Percentiles rank a stretch among this genome's conserved stretches.
These are phyloP conservation scores for Letharia lupina DNA, from an alignment of 495 filamentous ascomycete species.

Conservation along the genomic window DNA sequence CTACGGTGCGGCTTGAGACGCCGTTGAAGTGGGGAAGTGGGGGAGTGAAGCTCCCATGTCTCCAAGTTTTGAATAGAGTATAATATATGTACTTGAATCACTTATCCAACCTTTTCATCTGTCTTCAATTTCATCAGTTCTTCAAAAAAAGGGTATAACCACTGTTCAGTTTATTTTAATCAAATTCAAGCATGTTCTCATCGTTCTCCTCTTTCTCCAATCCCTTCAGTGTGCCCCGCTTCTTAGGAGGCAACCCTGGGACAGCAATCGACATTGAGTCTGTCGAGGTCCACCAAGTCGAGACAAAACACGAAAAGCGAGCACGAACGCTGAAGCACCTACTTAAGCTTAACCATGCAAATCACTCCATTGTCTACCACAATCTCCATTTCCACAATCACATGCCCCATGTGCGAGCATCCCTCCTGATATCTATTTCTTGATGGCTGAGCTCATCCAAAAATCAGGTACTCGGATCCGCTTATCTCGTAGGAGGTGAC, in stretches of 20 bases:
- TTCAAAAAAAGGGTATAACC: neutral
- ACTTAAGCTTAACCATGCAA: conserved; percentile 82
- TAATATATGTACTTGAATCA: neutral
- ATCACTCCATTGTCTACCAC: conserved; percentile 75
- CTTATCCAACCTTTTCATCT: neutral
- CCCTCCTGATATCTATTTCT: neutral
- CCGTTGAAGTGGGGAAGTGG: neutral
- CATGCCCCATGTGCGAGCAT: conserved; percentile 58
- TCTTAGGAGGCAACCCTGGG: conserved; percentile 21
- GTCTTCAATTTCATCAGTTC: neutral
- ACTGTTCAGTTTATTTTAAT: neutral
- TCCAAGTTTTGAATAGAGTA: neutral
- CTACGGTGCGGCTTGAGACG: neutral
- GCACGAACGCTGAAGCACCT: conserved; percentile 82
- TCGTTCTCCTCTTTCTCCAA: conserved; percentile 29
- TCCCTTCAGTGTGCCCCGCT: conserved; percentile 25
- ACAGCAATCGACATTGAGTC: conserved; percentile 55
- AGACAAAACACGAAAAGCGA: conserved; percentile 67
- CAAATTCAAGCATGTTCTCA: conserved; percentile 23
- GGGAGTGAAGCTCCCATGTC: too few relatives aligned
- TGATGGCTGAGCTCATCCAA: conserved; percentile 22
- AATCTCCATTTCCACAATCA: conserved; percentile 80
- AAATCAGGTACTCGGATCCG: conserved; percentile 59
- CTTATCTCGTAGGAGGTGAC: conserved; percentile 73
- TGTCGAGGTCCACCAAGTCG: conserved; percentile 67